Evolutionary conservation across 352 stramenopile genomes (phyloP).

Genomic region (Globisporangium megalacanthum): DNA sequence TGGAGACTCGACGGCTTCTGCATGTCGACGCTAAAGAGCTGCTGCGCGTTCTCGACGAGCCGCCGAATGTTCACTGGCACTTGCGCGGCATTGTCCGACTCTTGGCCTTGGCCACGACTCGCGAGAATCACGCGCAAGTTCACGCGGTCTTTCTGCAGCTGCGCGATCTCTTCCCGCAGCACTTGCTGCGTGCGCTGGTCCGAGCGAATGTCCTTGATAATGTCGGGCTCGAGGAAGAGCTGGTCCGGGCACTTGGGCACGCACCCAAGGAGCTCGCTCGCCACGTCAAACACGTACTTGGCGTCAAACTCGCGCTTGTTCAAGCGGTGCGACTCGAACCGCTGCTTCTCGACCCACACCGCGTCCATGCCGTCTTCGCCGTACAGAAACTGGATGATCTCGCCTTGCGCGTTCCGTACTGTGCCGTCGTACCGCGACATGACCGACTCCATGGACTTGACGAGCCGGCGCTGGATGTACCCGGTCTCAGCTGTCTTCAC

Average conservation of each 20-base stretch:
- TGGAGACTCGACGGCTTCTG: constrained; percentile 91
- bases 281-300: constrained; percentile 91
- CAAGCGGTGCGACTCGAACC: constrained; percentile 85
- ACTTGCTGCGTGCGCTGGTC: constrained; percentile 92
- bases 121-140: constrained; percentile 93
- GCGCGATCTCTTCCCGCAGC: constrained; percentile 92
- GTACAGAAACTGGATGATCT: constrained; percentile 87
- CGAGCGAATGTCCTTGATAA: constrained; percentile 90
- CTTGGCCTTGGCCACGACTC: constrained; percentile 92
- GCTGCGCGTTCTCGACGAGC: constrained; percentile 96
- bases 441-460: constrained; percentile 99
- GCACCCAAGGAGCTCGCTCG: constrained; percentile 91
- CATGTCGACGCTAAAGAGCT: constrained; percentile 92
- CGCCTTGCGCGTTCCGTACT: constrained; percentile 91
- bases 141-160: constrained; percentile 93
- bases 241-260: constrained; percentile 80
- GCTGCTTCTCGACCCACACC: constrained; percentile 99
- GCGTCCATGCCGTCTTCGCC: constrained; percentile 99
- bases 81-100: constrained; percentile 87
- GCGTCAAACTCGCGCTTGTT: constrained; percentile 93
- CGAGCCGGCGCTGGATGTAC: constrained; percentile 99
- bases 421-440: constrained; percentile 99
- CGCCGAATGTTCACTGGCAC: constrained; percentile 93
- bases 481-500: constrained; percentile 99
- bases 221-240: constrained; percentile 78